Evolutionary conservation across 768 basidiomycete species (phyloP), one percentile per base, ranked within the genome.

Genomic region (Suillus americanus): DNA sequence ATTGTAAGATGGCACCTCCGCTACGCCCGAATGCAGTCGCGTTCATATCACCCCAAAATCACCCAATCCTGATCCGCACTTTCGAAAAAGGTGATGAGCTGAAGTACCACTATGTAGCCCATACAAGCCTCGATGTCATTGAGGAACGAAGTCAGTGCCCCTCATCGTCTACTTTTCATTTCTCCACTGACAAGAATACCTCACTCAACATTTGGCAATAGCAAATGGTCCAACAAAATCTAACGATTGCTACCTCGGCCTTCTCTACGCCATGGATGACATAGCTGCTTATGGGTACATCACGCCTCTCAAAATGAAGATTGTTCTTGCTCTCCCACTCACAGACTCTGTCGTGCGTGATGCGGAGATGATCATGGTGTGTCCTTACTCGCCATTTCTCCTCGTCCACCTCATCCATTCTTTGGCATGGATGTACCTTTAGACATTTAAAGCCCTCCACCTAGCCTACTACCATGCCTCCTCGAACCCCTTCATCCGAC

Each of bases 211-310:
- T 10, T 48, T 18, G 50, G 9, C 46, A 38, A 53, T 57, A 73
- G 79, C 68, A 33, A 65, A 69, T 55, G 69, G 82, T 65, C 83
- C 82, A 20, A 81, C 81, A 35, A 94, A 92, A 75, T 79, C 84
- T 4, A 81, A 80, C 5, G 94, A 96, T 40, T 89, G 90, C 72
- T 97, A 95, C 72, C 83, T 95, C 43, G 94, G 94, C 6, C 80
- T 96, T 62, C 77, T 97, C 30, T 94, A 93, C 74, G 84, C 89
- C n/a, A 90, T 96, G 83, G 95, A 97, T 77, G 94, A 96, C 69
- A 90, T 93, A 59, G 94, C 92, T 2, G 92, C 94, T 45, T 96
- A 96, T 75, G 95, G 94, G 46, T 97, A 94, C 77, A 86, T 95
- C 59, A 95, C 93, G 12, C 92, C 94, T 14, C 79, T 93, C 66